These are phyloP conservation scores for Melanopsichium pennsylvanicum DNA, from an alignment of 1,284 basidiomycete genomes.

Conservation along the genomic window DNA sequence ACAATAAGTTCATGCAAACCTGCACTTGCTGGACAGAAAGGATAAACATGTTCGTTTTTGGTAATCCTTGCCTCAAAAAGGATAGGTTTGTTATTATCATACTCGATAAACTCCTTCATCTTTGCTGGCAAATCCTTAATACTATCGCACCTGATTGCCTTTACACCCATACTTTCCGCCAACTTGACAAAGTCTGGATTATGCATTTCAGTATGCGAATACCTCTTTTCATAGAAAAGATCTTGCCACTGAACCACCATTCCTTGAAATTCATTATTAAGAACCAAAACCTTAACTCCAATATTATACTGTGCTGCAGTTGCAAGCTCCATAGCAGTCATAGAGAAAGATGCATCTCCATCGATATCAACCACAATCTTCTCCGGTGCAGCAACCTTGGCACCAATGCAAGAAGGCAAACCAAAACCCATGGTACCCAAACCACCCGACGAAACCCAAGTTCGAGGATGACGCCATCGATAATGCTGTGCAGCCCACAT, in stretches of 20 bases:
- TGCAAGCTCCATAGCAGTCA: constrained; percentile 98
- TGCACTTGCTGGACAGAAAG: constrained; percentile 89
- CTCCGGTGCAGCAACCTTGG: constrained; percentile 91
- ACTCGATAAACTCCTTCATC: constrained; percentile 99
- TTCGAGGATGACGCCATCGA: constrained; percentile 84
- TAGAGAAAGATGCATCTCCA: constrained; percentile 92
- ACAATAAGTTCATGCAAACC: constrained; percentile 79
- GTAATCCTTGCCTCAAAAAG: constrained; percentile 89
- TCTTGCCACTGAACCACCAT: constrained; percentile 99
- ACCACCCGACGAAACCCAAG: constrained; percentile 95
- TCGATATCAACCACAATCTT: constrained; percentile 96
- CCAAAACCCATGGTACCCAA: constrained; percentile 96
- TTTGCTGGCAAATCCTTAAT: constrained; percentile 82
- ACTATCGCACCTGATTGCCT: constrained; percentile 80
- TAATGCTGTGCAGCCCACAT: constrained; percentile 99
- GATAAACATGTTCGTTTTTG: constrained; percentile 91
- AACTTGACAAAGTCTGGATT: constrained; percentile 94
- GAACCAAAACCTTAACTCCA: constrained; percentile 80
- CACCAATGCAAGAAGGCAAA: constrained; percentile 90
- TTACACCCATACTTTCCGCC: constrained; percentile 87
- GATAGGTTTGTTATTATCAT: constrained; percentile 83
- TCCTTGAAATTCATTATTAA: constrained; percentile 70
- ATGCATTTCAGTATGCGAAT: constrained; percentile 91
- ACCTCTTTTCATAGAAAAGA: constrained; percentile 91
- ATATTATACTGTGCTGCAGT: constrained; percentile 91